Base-by-base conservation (phyloP, 1,139 yeast genomes). In the Lodderomyces jiufengensis region DNA sequence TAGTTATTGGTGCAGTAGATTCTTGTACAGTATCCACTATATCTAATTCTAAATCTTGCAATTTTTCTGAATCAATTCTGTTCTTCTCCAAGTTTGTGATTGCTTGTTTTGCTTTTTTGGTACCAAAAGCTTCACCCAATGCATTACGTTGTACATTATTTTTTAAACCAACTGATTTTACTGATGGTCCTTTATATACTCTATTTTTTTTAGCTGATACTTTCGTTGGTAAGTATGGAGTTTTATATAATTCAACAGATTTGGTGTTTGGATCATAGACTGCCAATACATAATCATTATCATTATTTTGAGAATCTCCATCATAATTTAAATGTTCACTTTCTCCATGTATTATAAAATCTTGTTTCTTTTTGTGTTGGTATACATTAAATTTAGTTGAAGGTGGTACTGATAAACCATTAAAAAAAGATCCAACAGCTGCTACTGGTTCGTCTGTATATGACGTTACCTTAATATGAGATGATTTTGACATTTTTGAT, bases 61-160 rank as follows among this genome's bases (percentile, higher is more conserved):
- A 71, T 59, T 80, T 78, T 34, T 78, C 94, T 2, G 95, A 75
- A 57, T 92, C 97, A 55, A 92, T 81, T 54, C 84, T 75, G 63
- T 92, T 92, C 59, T 84, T 78, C 54, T 83, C 94, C 53, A 80
- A 61, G 56, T 83, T 90, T 35, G 77, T 69, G 54, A 94, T 85
- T 26, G 95, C 95, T 52, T 86, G 84, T 65, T 87, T 90, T 43
- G 97, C 97, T 63, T 82, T 90, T 64, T 86, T 87, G 43, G 98
- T 90, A 73, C 99, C 99, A 50, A 92, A 92, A 2, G 95, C 94
- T 61, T 87, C 92, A 54, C 98, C 98, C 52, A 92, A 73, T 3
- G 86, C 85, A 45, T 76, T 84, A 57, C 95, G 75, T 61, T 84
- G 86, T 10, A 69, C 66, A 28, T 70, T 60, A 47, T 68, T 63